phyloP scores from a whole-genome alignment of 2,329 filamentous ascomycete species.

The Apiospora arundinis region DNA sequence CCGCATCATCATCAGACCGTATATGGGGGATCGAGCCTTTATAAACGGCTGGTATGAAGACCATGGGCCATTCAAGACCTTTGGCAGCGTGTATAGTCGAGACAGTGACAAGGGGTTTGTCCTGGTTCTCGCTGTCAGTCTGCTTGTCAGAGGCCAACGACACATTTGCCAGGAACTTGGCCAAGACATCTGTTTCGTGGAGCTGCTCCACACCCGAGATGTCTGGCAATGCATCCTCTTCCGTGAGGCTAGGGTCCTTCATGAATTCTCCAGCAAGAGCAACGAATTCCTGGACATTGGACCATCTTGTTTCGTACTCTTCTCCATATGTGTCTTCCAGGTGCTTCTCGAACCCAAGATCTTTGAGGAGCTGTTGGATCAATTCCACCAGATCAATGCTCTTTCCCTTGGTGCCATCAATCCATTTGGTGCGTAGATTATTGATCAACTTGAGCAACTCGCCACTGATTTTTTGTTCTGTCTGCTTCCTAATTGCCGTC shows the following conservation, averaged over 20 bases:
- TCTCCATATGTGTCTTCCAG: constrained; percentile 70
- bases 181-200: constrained; percentile 68
- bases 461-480: constrained; percentile 60
- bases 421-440: constrained; percentile 42
- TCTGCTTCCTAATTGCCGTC: constrained; percentile 55
- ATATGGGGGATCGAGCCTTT: constrained; percentile 90
- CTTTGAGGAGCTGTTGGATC: constrained; percentile 62
- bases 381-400: constrained; percentile 52
- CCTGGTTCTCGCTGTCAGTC: constrained; percentile 62
- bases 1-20: constrained; percentile 81
- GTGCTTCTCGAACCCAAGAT: constrained; percentile 76
- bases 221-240: constrained; percentile 65
- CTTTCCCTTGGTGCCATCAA: constrained; percentile 36
- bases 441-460: constrained; percentile 54
- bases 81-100: constrained; percentile 97
- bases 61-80: constrained; percentile 93
- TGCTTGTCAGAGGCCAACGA: constrained; percentile 83
- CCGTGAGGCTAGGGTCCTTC: constrained; percentile 47
- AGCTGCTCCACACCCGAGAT: constrained; percentile 76
- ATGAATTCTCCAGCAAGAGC: constrained; percentile 77
- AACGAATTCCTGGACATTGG: constrained; percentile 89
- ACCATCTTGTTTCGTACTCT: constrained; percentile 80
- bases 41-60: constrained; percentile 91
- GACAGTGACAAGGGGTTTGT: constrained; percentile 76
- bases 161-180: constrained; percentile 87